Base-by-base conservation (phyloP, 495 filamentous ascomycete genomes). In the Evansstolkia leycettana region DNA sequence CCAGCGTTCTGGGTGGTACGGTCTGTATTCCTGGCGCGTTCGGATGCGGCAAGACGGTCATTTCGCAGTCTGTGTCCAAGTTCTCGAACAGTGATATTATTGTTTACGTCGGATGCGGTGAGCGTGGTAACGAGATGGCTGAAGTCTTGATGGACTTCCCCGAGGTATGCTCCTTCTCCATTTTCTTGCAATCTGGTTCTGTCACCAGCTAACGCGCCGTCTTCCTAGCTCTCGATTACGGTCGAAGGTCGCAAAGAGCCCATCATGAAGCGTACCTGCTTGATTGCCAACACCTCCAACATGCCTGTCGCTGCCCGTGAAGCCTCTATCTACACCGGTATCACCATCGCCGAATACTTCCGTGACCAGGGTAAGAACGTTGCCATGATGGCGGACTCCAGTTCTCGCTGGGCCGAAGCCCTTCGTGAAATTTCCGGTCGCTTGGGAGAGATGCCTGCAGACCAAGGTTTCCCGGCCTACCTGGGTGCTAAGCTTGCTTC, bases 111-210 rank as follows among this genome's bases (percentile, higher is more conserved):
- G 90, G 90, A 30, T 94, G 92, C 52, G 90, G 90, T 50, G 90
- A 99, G 70, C 86, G 90, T 41, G 90, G 90, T 47, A 99, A 96
- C 54, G 90, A 96, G 62, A 99, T 99, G 90, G 90, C 90, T 43
- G 90, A 99, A 72, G 90, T 99, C 42, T 74, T 99, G 72, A 95
- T 94, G 84, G 90, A 99, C 60, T 99, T 99, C 74, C 90, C 90
- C 27, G 84, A 83, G 55, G 76, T 78, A 53, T 34, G 56, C 25
- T 10, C 14, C 23, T 11, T 23, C 10, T 19, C 5, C 24, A 29
- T 5, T n/a, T 15, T 29, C 12, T 5, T 4, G 5, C 28, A 5
- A 5, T 29, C 5, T 29, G 20, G 5, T 23, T 9, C 5, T 23
- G 20, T 9, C 9, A 5, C 28, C 31, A 27, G 29, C 33, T 47